Conservation (phyloP, 495 filamentous ascomycete genomes). For the Pseudomonodictys pantanalensis region DNA sequence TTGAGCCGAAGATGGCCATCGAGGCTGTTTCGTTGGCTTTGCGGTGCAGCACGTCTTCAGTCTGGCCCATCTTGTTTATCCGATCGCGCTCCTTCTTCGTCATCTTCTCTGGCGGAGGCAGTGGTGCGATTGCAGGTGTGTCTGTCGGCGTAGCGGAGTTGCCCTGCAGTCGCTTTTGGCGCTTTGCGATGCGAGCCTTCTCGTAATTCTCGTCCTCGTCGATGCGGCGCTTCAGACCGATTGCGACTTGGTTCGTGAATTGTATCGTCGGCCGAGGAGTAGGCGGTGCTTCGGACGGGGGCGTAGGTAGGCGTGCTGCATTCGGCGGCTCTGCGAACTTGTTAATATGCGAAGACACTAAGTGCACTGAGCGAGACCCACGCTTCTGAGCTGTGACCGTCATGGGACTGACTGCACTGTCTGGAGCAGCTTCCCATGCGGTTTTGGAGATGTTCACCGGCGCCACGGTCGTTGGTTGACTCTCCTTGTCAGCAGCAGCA, state of each 20-base stretch:
- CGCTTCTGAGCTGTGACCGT: conserved; percentile 22
- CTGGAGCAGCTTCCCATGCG: conserved; percentile 38
- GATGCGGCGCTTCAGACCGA: conserved; percentile 30
- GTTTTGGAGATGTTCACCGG: conserved; percentile 38
- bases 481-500: conserved; percentile 39
- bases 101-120: conserved; percentile 37
- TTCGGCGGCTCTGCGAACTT: conserved; percentile 9
- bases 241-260: conserved; percentile 30
- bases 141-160: conserved; percentile 41
- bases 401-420: conserved; percentile 34
- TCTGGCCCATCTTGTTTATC: conserved; percentile 50
- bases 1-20: conserved; percentile 41
- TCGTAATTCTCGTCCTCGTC: conserved; percentile 44
- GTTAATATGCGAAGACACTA: not conserved
- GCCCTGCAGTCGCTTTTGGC: conserved; percentile 45
- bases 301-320: conserved; percentile 22
- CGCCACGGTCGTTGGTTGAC: conserved; percentile 42
- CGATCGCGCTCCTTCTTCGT: conserved; percentile 58
- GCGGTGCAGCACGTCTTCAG: conserved; percentile 33
- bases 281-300: conserved; percentile 32
- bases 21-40: conserved; percentile 41
- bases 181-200: conserved; percentile 47
- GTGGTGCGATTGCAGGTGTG: conserved; percentile 29
- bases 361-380: not conserved
- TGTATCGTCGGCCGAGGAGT: conserved; percentile 34